phyloP scores from a whole-genome alignment of 2,329 filamentous ascomycete genomes.

The Scedosporium dehoogii region DNA sequence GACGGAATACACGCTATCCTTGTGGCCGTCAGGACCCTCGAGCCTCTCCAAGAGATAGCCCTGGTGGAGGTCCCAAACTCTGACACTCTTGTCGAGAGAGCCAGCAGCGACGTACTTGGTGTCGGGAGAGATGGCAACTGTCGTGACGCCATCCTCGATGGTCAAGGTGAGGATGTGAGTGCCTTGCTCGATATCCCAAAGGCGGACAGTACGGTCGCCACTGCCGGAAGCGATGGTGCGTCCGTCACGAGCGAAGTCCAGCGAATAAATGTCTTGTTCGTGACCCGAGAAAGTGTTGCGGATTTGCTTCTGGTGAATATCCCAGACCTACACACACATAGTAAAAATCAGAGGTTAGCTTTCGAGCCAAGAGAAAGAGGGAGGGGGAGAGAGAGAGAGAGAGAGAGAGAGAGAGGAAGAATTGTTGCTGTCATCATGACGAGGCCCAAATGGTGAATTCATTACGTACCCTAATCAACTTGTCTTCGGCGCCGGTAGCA shows the following conservation, averaged over 20 bases:
- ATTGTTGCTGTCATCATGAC: not conserved
- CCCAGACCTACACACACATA: conserved; percentile 63
- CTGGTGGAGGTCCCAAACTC: conserved; percentile 86
- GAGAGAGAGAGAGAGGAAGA: not conserved
- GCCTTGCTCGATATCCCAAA: conserved; percentile 89
- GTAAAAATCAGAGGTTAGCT: conserved; percentile 10
- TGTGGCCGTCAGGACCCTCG: conserved; percentile 88
- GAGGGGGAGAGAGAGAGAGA: not conserved
- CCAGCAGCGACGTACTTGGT: conserved; percentile 90
- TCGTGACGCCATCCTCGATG: conserved; percentile 96
- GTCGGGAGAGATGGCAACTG: conserved; percentile 93
- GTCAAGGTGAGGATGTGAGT: conserved; percentile 74
- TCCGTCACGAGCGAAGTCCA: conserved; percentile 90
- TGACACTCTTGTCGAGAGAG: conserved; percentile 93
- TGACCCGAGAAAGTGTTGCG: conserved; percentile 92
- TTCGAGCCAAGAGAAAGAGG: not conserved
- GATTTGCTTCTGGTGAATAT: conserved; percentile 74
- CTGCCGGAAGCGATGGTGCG: conserved; percentile 92
- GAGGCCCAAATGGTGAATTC: not conserved
- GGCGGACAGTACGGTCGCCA: conserved; percentile 84
- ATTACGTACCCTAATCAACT: conserved; percentile 75
- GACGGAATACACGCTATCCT: conserved; percentile 93
- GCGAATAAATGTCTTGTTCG: conserved; percentile 95
- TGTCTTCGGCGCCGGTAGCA: conserved; percentile 94
- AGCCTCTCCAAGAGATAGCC: conserved; percentile 84